Evolutionary conservation across 305 asterid species (phyloP), one percentile per base, ranked within the genome.

Genomic region (Galium porrigens): DNA sequence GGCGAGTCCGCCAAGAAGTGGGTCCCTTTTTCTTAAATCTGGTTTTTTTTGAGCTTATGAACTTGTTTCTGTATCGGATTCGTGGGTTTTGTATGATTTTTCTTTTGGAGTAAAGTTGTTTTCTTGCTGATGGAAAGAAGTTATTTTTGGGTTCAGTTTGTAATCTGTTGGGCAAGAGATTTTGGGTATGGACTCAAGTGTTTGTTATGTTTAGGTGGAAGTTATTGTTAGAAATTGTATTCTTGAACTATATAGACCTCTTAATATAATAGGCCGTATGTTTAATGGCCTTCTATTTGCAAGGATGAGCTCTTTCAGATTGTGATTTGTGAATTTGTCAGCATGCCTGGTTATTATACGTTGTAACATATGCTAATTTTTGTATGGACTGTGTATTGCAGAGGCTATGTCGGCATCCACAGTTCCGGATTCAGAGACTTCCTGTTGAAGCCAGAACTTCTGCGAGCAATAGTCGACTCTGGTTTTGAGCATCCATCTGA

Each of bases 401-500:
- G 97, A 78, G 97, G 97, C 63, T 89, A 89, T 56, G 94, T 85
- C 15, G 94, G 95, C 42, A 89, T 90, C 66, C 97, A 90, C 83
- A 90, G 97, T 77, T 90, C 97, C 14, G 95, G 97, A 73, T 90
- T 90, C 78, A 85, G 97, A 78, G 97, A 87, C 79, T 87, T 87
- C 72, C 94, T 89, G 17, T 79, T 87, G 78, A 90, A 87, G 86
- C 95, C 97, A 57, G 97, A 90, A 77, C 89, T 90, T 53, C 79
- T 90, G 64, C 84, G 97, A 36, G 95, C 97, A 58, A 90, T 90
- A 58, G 97, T 90, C 63, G 97, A 90, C 77, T 90, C 90, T 2
- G 97, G 97, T 69, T 90, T 90, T 79, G 97, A 90, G 69, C 97
- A 90, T 84, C 97, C 97, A 33, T 90, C 95, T 0, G 97, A 90